phyloP scores from a whole-genome alignment of 208 protist genomes.

The Borovskyia barvae region DNA sequence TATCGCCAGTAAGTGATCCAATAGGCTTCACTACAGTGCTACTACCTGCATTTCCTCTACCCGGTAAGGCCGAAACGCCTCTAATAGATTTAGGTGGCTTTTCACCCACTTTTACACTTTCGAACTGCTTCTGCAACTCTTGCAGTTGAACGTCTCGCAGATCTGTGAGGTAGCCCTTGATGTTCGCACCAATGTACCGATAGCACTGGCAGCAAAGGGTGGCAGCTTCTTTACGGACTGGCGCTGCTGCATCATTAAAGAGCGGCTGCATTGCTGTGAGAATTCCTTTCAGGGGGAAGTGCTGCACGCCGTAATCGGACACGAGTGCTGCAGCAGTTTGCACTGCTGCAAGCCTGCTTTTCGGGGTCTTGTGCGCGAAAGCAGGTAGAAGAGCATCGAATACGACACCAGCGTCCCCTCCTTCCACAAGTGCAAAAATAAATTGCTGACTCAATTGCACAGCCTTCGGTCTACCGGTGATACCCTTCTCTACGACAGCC shows the following conservation, averaged over 20 bases:
- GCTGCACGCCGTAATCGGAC: slow-evolving; percentile 58
- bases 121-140: slow-evolving; percentile 82
- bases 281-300: slow-evolving; percentile 63
- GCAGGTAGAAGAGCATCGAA: slow-evolving; percentile 44
- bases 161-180: slow-evolving; percentile 72
- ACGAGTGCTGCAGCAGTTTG: slow-evolving; percentile 61
- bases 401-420: slow-evolving; percentile 41
- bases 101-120: slow-evolving; percentile 30
- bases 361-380: slow-evolving; percentile 62
- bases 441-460: slow-evolving; percentile 46
- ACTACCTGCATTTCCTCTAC: background rate
- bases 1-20: slow-evolving; percentile 14
- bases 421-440: slow-evolving; percentile 43
- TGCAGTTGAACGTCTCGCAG: slow-evolving; percentile 84
- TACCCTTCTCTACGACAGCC: slow-evolving; percentile 69
- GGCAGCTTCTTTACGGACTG: slow-evolving; percentile 73
- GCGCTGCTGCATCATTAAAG: slow-evolving; percentile 78
- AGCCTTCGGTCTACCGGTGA: slow-evolving; percentile 73
- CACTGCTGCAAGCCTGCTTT: slow-evolving; percentile 50
- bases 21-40: slow-evolving; percentile 12
- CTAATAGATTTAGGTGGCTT: slow-evolving; percentile 30
- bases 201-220: slow-evolving; percentile 84
- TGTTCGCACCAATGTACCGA: slow-evolving; percentile 66
- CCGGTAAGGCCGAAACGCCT: background rate
- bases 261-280: slow-evolving; percentile 77